These are phyloP conservation scores for Zasmidium cellare DNA, from an alignment of 2,329 filamentous ascomycete species.

Conservation along the genomic window DNA sequence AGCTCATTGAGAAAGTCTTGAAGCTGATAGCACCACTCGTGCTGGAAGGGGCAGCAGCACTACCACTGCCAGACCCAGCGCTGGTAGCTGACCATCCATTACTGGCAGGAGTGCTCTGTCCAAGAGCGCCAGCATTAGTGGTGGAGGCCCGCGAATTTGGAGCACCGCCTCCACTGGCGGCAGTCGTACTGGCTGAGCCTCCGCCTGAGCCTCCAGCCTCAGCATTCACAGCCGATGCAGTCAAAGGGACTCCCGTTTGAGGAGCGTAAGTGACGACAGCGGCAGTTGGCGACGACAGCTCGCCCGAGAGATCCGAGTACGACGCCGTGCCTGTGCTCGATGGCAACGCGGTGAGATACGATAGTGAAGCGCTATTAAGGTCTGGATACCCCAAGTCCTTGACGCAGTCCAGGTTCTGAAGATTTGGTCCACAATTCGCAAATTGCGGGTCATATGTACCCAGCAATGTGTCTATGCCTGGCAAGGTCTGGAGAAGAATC, in stretches of 20 bases:
- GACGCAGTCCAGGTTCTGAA: background rate
- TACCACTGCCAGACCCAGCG: background rate
- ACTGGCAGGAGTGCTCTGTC: too few relatives aligned
- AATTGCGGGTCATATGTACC: background rate
- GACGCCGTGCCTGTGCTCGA: background rate
- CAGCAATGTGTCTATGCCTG: background rate
- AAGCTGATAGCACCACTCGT: background rate
- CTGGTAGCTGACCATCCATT: background rate
- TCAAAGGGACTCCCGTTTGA: background rate
- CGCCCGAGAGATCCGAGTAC: background rate
- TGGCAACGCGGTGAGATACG: background rate
- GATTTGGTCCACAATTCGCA: background rate
- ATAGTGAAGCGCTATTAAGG: background rate
- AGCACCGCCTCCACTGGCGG: background rate
- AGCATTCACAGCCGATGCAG: background rate
- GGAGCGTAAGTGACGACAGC: background rate
- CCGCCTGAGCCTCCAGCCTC: background rate
- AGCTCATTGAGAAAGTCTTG: too few relatives aligned
- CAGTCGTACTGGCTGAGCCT: background rate
- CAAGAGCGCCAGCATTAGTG: too few relatives aligned
- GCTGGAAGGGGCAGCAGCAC: background rate
- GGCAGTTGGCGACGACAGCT: background rate
- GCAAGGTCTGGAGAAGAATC: background rate
- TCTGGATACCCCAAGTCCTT: background rate
- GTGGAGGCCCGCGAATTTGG: background rate